Evolutionary conservation across 2,329 filamentous ascomycete species (phyloP).

Genomic region (Diaporthe sp.): DNA sequence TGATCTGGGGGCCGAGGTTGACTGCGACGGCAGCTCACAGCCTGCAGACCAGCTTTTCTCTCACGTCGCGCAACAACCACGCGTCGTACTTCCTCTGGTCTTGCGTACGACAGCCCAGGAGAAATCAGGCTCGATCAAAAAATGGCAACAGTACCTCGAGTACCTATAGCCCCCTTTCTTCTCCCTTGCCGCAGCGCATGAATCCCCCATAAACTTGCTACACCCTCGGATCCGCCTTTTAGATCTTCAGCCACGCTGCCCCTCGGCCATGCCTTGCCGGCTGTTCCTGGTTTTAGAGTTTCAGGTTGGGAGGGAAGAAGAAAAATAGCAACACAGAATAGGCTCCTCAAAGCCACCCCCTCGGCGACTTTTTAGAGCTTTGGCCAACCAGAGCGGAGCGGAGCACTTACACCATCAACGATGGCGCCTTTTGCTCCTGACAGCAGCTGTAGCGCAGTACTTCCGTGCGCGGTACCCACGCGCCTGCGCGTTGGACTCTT

Average conservation of each 20-base stretch:
- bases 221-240: constrained; percentile 6
- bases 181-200: background rate
- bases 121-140: background rate
- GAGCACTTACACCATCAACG: too few species aligned
- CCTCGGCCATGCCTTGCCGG: constrained; percentile 11
- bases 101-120: background rate
- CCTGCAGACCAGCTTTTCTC: background rate
- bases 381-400: constrained; percentile 5
- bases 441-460: background rate
- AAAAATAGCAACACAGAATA: constrained; percentile 14
- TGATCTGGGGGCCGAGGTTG: background rate
- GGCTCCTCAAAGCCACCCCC: too few species aligned
- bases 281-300: constrained; percentile 22
- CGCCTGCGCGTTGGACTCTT: background rate
- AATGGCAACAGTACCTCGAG: constrained; percentile 1
- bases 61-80: constrained; percentile 28
- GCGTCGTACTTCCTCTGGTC: background rate
- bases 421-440: background rate
- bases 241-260: constrained; percentile 12
- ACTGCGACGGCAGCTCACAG: background rate
- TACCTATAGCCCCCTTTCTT: background rate
- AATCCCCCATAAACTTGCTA: constrained; percentile 25
- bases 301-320: constrained; percentile 4
- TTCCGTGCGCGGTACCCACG: background rate
- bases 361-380: constrained; percentile 16